Base-by-base conservation (phyloP, 768 basidiomycete species). In the Coprinellus micaceus region DNA sequence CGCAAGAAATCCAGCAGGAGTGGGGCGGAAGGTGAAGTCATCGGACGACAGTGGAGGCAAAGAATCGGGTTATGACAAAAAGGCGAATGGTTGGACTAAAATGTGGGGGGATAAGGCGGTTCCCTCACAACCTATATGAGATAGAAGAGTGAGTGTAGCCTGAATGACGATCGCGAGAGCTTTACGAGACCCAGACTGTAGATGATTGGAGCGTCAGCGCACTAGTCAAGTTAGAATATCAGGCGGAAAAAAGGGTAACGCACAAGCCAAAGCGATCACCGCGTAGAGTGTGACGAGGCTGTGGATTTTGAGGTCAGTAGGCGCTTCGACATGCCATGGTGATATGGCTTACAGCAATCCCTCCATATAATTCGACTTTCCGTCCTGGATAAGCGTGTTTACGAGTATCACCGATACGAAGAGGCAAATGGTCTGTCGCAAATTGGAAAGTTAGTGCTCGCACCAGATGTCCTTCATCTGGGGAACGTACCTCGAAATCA, bases 291-390 rank as follows among this genome's bases (percentile, higher is more conserved):
- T 78, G 33, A 82, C 59, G 33, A 83, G 72, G 80, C 77, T 74
- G 58, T 73, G 33, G 15, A 26, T 2, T 15, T 2, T 15, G 73
- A 71, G 47, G 33, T 68, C 71, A 59, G 73, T 75, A 47, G 77
- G 71, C 17, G 73, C 74, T 10, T 73, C 63, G 48, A 24, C 40
- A 11, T 19, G 22, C 5, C 54, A 63, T 44, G n/a, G n/a, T n/a
- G n/a, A n/a, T n/a, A n/a, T n/a, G n/a, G 65, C 71, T 19, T 61
- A 77, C 90, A 94, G 89, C 41, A 92, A 67, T 30, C 94, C 94
- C 73, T 95, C 94, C 86, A 96, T 89, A 66, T 92, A 94, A 65
- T 95, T 94, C 15, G 89, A 87, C 64, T 86, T 88, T 44, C 93
- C 93, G 60, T 91, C 88, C 73, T 85, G 83, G 59, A 92, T 80